A percentile compares a stretch with the other conserved stretches of the same genome.
These are phyloP conservation scores for Penicillium angulare DNA, from an alignment of 495 filamentous ascomycete genomes.

Conservation along the genomic window DNA sequence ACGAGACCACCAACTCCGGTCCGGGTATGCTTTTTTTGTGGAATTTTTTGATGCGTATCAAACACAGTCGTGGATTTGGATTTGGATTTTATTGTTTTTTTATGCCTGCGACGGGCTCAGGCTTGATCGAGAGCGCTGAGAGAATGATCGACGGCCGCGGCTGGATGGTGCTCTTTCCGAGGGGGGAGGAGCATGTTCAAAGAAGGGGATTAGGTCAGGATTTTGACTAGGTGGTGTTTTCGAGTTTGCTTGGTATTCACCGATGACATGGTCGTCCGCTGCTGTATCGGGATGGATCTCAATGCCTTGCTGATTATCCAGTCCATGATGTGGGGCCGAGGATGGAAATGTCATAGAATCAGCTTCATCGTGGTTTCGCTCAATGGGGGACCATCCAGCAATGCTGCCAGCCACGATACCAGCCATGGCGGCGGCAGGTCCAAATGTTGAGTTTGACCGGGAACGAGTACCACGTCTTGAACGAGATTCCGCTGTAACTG, in stretches of 20 bases:
- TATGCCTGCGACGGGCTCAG: slow-evolving; percentile 31
- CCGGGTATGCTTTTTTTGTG: slow-evolving; percentile 10
- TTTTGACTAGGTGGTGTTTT: slow-evolving; percentile 59
- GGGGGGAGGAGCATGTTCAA: slow-evolving; percentile 41
- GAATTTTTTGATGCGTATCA: background rate
- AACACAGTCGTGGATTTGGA: background rate
- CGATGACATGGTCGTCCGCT: slow-evolving; percentile 53
- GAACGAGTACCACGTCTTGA: slow-evolving; percentile 71
- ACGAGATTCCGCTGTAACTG: slow-evolving; percentile 69
- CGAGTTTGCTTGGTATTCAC: slow-evolving; percentile 39
- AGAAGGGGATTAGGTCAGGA: slow-evolving; percentile 52
- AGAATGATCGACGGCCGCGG: slow-evolving; percentile 38
- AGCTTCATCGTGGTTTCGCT: slow-evolving; percentile 50
- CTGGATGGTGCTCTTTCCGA: slow-evolving; percentile 35
- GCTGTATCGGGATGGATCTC: slow-evolving; percentile 59
- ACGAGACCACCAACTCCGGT: slow-evolving; percentile 11
- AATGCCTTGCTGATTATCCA: slow-evolving; percentile 52
- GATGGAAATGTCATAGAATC: slow-evolving; percentile 52
- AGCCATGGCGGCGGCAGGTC: slow-evolving; percentile 77
- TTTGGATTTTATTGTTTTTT: too few relatives aligned
- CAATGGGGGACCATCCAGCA: slow-evolving; percentile 86
- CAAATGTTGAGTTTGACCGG: slow-evolving; percentile 82
- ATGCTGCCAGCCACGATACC: slow-evolving; percentile 86
- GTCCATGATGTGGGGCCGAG: slow-evolving; percentile 37
- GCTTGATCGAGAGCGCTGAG: slow-evolving; percentile 40